A percentile compares a stretch with the other conserved stretches of the same genome.
Evolutionary conservation across 352 stramenopile genomes (phyloP).

Genomic region (Lagenidium sp.): DNA sequence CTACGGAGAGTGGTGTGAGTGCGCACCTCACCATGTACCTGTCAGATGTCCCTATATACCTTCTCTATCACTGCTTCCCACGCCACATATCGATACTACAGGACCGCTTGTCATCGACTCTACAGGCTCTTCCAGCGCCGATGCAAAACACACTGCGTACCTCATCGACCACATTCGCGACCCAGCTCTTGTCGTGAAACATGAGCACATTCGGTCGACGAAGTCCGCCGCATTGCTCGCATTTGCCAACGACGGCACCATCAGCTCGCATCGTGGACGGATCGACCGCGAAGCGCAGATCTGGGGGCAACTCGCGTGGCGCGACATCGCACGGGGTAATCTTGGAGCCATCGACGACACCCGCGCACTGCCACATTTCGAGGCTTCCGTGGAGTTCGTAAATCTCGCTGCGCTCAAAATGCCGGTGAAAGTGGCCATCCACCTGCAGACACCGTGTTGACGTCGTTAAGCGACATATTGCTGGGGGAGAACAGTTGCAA

Average conservation of each 20-base stretch:
- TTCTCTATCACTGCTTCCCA: constrained; percentile 76
- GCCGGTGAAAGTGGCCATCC: constrained; percentile 79
- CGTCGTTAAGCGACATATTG: neutral
- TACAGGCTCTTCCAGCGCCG: neutral
- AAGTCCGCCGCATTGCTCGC: constrained; percentile 43
- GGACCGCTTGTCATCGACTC: neutral
- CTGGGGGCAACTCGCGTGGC: constrained; percentile 40
- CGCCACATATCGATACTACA: constrained; percentile 52
- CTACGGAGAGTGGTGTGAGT: constrained; percentile 13
- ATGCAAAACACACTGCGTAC: constrained; percentile 19
- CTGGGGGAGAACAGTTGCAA: no score
- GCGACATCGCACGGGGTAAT: constrained; percentile 30
- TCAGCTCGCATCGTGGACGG: constrained; percentile 49
- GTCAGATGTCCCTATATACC: constrained; percentile 24
- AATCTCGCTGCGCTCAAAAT: constrained; percentile 66
- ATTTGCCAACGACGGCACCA: constrained; percentile 23
- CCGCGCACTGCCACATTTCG: constrained; percentile 69
- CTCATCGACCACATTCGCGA: constrained; percentile 59
- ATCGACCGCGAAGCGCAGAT: constrained; percentile 62
- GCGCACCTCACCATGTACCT: constrained; percentile 19
- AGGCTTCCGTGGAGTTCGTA: constrained; percentile 87
- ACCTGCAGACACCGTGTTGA: constrained; percentile 26
- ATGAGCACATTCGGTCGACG: constrained; percentile 87
- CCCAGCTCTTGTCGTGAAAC: constrained; percentile 86
- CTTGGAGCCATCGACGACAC: constrained; percentile 24